These are phyloP conservation scores for Berkeleyomyces basicola DNA, from an alignment of 2,329 filamentous ascomycete genomes.

Conservation along the genomic window DNA sequence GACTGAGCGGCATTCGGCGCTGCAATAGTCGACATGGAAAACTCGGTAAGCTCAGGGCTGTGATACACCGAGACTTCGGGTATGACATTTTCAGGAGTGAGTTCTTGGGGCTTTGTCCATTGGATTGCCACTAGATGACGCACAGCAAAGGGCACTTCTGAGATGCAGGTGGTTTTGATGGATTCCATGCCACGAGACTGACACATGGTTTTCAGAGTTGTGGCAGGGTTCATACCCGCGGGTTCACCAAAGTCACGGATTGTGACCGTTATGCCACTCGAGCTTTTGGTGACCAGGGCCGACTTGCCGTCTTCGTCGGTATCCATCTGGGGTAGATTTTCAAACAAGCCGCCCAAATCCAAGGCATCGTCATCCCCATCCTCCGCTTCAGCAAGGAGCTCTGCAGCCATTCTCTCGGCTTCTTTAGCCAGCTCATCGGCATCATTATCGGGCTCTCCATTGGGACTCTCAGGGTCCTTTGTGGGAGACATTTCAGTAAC, in stretches of 20 bases:
- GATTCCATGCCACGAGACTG: slow-evolving; percentile 60
- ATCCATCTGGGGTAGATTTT: slow-evolving; percentile 42
- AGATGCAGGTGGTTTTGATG: slow-evolving; percentile 52
- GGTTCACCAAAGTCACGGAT: slow-evolving; percentile 76
- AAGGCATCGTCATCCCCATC: slow-evolving; percentile 38
- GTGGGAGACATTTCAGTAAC: slow-evolving; percentile 3
- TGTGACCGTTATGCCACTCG: slow-evolving; percentile 24
- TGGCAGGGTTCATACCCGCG: slow-evolving; percentile 57
- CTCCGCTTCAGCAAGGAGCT: slow-evolving; percentile 35
- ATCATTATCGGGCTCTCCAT: slow-evolving; percentile 16
- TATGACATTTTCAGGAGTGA: slow-evolving; percentile 26
- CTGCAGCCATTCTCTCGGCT: slow-evolving; percentile 41
- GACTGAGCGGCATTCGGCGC: slow-evolving; percentile 66
- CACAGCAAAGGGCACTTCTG: slow-evolving; percentile 56
- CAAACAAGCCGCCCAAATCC: slow-evolving; percentile 33
- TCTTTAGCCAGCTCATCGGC: slow-evolving; percentile 36
- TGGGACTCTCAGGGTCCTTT: not conserved
- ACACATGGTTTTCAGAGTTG: slow-evolving; percentile 75
- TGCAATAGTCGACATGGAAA: slow-evolving; percentile 60
- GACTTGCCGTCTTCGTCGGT: slow-evolving; percentile 43
- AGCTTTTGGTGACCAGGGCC: slow-evolving; percentile 35
- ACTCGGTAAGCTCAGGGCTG: slow-evolving; percentile 32
- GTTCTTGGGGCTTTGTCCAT: slow-evolving; percentile 62
- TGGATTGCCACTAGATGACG: slow-evolving; percentile 56
- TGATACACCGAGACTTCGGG: slow-evolving; percentile 22